Base-by-base conservation (phyloP, 2,329 filamentous ascomycete species). In the Zasmidium angulare region DNA sequence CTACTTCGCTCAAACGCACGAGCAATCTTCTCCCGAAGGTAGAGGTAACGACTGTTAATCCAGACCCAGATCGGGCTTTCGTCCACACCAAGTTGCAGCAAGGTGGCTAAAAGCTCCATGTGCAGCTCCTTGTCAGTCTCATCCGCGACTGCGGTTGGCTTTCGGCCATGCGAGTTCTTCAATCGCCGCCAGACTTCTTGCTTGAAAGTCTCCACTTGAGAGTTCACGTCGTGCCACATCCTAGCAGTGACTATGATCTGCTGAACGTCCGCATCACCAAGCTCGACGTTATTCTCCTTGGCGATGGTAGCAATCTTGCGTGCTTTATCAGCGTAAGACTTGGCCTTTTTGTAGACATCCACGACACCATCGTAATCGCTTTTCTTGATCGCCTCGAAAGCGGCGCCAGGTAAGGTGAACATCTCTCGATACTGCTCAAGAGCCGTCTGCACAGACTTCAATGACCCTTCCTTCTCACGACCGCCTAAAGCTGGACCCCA, bases 1-100 rank as follows among this genome's bases (percentile, higher is more conserved):
- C 89, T 90, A 54, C 89, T 88, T n/a, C 92, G 86, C 64, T 98
- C 92, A 54, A 91, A 91, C 14, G 88, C 89, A 0, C 84, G 81
- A 46, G 86, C 85, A 55, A 98, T 93, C 72, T 90, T 96, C 64
- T 87, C 87, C 75, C 95, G 97, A 57, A 99, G 81, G 70, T 93
- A 88, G 64, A 96, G 91, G 71, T 93, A 96, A 49, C 91, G 87
- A 70, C 91, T 96, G 56, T 93, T 80, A 23, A 99, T 85, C 93
- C 95, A 99, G 11, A 96, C 84, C 90, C 91, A 96, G 63, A 99
- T 96, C 1, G 95, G 95, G 68, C 96, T 99, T 60, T 98, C 92
- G 10, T 96, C 89, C 1, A 96, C 92, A 6, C 95, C 96, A 20
- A 99, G 81, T 74, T 99, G 93, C n/a, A 99, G 79, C 55, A 99